A percentile compares a stretch with the other conserved stretches of the same genome.
Evolutionary conservation across 2,329 filamentous ascomycete species (phyloP).

Genomic region (Hymenoscyphus salicellus): DNA sequence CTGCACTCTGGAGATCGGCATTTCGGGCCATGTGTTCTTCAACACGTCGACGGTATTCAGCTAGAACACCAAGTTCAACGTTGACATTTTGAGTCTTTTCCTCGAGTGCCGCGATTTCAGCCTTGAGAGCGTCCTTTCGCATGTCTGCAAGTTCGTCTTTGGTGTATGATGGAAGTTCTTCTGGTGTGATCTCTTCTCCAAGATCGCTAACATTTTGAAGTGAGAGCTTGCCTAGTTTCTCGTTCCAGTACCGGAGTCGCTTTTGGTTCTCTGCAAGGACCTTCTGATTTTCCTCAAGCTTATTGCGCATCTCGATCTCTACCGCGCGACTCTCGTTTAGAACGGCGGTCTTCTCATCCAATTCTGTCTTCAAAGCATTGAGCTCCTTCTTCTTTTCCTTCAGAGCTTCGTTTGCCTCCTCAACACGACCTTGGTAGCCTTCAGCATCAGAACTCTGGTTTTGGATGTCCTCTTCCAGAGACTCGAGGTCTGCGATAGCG

Average conservation of each 20-base stretch:
- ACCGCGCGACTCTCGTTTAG: conserved; percentile 83
- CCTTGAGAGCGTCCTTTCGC: conserved; percentile 62
- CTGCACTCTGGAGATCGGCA: conserved; percentile 77
- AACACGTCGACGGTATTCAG: conserved; percentile 82
- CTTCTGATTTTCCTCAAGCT: conserved; percentile 95
- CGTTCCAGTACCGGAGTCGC: conserved; percentile 79
- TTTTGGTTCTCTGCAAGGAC: conserved; percentile 81
- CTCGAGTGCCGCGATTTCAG: conserved; percentile 63
- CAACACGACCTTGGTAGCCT: conserved; percentile 67
- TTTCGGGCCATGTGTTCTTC: conserved; percentile 78
- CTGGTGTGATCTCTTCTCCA: conserved; percentile 50
- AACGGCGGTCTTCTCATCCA: conserved; percentile 81
- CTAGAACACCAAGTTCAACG: conserved; percentile 84
- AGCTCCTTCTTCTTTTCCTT: conserved; percentile 78
- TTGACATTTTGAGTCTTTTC: conserved; percentile 79
- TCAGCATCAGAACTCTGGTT: conserved; percentile 74
- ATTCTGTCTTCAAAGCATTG: conserved; percentile 72
- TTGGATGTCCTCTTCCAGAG: conserved; percentile 73
- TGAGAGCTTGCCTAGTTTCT: conserved; percentile 80
- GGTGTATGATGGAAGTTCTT: conserved; percentile 75
- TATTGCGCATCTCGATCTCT: conserved; percentile 98
- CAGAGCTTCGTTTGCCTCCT: conserved; percentile 78
- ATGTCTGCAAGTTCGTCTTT: conserved; percentile 66
- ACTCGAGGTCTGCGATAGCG: conserved; percentile 69
- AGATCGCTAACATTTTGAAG: conserved; percentile 79